phyloP scores from a whole-genome alignment of 2,329 filamentous ascomycete species.

The Macrophomina phaseolina region DNA sequence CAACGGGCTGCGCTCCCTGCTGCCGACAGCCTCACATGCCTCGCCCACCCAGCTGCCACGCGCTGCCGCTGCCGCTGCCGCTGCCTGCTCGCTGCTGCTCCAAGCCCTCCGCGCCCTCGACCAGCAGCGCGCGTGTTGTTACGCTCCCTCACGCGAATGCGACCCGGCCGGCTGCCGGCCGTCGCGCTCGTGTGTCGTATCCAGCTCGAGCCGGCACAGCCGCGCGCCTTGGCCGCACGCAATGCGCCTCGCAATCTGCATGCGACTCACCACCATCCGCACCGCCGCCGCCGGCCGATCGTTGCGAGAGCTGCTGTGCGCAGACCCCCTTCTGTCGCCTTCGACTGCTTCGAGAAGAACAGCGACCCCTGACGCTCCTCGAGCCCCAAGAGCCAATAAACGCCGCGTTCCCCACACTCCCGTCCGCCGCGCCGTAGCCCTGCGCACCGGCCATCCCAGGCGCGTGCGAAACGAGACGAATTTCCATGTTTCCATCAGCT shows the following conservation, averaged over 20 bases:
- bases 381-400: conserved; percentile 11
- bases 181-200: conserved; percentile 21
- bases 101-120: neutral
- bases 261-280: conserved; percentile 17
- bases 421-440: conserved; percentile 18
- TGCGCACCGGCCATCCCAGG: conserved; percentile 18
- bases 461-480: conserved; percentile 14
- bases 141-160: neutral
- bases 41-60: neutral
- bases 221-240: conserved; percentile 11
- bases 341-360: conserved; percentile 24
- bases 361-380: conserved; percentile 10
- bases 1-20: neutral
- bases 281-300: conserved; percentile 6
- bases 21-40: neutral
- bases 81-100: neutral
- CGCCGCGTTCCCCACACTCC: conserved; percentile 21
- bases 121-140: neutral
- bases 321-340: neutral
- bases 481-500: conserved; percentile 22
- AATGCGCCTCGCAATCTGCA: conserved; percentile 20
- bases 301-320: neutral
- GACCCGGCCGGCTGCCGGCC: conserved; percentile 8
- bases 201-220: conserved; percentile 12
- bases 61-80: neutral